Evolutionary conservation across 2,329 filamentous ascomycete genomes (phyloP).

Genomic region (Periglandula ipomoeae): DNA sequence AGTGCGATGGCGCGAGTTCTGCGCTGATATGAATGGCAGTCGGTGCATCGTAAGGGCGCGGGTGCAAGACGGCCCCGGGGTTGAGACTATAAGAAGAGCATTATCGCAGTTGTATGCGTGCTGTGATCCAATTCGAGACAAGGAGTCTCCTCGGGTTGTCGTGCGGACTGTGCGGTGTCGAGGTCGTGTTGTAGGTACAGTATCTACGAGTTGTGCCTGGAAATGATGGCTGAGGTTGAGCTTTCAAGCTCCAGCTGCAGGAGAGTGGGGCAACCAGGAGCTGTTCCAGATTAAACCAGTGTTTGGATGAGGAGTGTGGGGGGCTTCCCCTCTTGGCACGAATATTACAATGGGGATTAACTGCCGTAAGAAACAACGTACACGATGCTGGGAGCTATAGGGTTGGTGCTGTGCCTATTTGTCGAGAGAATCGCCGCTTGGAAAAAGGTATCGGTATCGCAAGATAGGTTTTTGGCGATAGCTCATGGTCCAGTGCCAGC

Average conservation of each 20-base stretch:
- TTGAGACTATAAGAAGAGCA: not conserved
- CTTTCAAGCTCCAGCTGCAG: no score
- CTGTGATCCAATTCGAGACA: not conserved
- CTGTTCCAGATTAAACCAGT: no score
- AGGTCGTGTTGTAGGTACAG: not conserved
- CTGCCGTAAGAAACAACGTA: no score
- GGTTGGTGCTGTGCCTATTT: no score
- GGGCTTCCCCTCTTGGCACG: no score
- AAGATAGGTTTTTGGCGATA: no score
- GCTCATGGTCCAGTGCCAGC: no score
- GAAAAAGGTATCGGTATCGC: no score
- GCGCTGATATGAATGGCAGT: slow-evolving; percentile 34
- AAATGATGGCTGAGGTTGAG: not conserved
- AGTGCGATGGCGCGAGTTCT: slow-evolving; percentile 41
- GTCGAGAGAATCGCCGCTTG: no score
- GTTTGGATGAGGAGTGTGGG: no score
- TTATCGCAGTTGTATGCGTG: not conserved
- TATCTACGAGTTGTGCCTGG: not conserved
- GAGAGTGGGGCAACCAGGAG: slow-evolving; percentile 4
- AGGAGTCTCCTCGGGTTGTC: not conserved
- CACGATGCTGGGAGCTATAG: no score
- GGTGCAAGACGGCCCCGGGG: not conserved
- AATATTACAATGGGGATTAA: no score
- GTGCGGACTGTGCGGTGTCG: not conserved
- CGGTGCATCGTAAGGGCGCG: slow-evolving; percentile 16